A percentile compares a stretch with the other conserved stretches of the same genome.
phyloP scores from a whole-genome alignment of 441 rosid species.

The Breynia disticha region DNA sequence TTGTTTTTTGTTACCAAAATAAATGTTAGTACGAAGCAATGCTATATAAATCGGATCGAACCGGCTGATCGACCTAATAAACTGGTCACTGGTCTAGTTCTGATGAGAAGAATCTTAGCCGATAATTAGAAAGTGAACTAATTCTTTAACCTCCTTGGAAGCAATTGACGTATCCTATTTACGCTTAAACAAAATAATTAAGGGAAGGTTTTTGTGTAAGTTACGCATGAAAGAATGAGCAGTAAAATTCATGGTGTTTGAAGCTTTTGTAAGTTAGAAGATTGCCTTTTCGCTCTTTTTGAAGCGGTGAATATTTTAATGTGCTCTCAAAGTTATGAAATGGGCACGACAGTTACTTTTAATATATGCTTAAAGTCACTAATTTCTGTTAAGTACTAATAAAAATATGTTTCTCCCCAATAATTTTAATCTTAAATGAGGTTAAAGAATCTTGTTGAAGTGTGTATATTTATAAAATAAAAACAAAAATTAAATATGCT shows the following conservation, averaged over 20 bases:
- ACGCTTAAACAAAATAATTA: too few relatives aligned
- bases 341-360: background rate
- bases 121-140: too few relatives aligned
- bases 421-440: background rate
- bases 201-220: background rate
- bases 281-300: background rate
- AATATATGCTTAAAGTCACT: background rate
- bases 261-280: background rate
- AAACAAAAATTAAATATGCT: too few relatives aligned
- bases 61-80: too few relatives aligned
- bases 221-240: background rate
- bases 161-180: background rate
- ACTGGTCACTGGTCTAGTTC: too few relatives aligned
- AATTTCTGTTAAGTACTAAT: background rate
- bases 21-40: too few relatives aligned
- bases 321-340: background rate
- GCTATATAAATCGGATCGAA: too few relatives aligned
- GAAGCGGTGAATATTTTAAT: background rate
- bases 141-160: background rate
- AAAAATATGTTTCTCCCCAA: background rate
- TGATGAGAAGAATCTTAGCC: too few relatives aligned
- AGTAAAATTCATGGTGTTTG: background rate
- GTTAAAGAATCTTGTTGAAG: too few relatives aligned
- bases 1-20: too few relatives aligned
- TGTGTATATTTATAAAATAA: too few relatives aligned